phyloP scores from a whole-genome alignment of 805 yeast genomes.

The Kodamaea lidongshanica region DNA sequence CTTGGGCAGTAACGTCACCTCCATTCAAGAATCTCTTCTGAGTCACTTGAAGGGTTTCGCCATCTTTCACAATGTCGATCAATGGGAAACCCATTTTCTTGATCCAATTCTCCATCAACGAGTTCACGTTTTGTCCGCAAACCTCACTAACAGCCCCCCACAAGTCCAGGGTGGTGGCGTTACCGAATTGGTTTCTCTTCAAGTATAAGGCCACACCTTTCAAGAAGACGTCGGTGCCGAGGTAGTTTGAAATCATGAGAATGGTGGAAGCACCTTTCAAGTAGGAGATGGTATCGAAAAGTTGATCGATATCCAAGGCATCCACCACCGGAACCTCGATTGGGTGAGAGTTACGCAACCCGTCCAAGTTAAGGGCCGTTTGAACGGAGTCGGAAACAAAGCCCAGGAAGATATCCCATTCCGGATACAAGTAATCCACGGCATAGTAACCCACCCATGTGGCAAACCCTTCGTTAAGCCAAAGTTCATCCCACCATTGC shows the following conservation, averaged over 20 bases:
- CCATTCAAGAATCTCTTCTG: slow-evolving; percentile 60
- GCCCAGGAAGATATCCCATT: slow-evolving; percentile 68
- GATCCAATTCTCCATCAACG: slow-evolving; percentile 68
- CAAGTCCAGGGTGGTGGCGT: slow-evolving; percentile 68
- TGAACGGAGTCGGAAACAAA: slow-evolving; percentile 49
- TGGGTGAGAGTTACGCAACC: slow-evolving; percentile 65
- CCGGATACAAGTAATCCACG: slow-evolving; percentile 65
- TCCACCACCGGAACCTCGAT: slow-evolving; percentile 75
- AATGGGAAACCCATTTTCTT: slow-evolving; percentile 69
- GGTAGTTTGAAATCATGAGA: slow-evolving; percentile 65
- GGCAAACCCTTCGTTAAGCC: slow-evolving; percentile 89
- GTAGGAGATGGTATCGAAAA: slow-evolving; percentile 77
- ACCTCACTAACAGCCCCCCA: slow-evolving; percentile 63
- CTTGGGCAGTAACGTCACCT: slow-evolving; percentile 55
- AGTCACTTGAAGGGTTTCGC: slow-evolving; percentile 32
- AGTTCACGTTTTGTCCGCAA: slow-evolving; percentile 53
- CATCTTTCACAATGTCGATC: slow-evolving; percentile 39
- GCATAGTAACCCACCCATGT: slow-evolving; percentile 77
- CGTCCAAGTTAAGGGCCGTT: slow-evolving; percentile 48
- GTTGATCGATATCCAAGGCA: slow-evolving; percentile 75
- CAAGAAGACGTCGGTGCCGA: slow-evolving; percentile 64
- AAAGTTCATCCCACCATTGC: slow-evolving; percentile 91
- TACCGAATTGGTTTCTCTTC: slow-evolving; percentile 54
- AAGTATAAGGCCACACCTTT: slow-evolving; percentile 69
- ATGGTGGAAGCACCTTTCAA: slow-evolving; percentile 75